phyloP scores from a whole-genome alignment of 768 basidiomycete genomes.

The Termitomyces sp. region DNA sequence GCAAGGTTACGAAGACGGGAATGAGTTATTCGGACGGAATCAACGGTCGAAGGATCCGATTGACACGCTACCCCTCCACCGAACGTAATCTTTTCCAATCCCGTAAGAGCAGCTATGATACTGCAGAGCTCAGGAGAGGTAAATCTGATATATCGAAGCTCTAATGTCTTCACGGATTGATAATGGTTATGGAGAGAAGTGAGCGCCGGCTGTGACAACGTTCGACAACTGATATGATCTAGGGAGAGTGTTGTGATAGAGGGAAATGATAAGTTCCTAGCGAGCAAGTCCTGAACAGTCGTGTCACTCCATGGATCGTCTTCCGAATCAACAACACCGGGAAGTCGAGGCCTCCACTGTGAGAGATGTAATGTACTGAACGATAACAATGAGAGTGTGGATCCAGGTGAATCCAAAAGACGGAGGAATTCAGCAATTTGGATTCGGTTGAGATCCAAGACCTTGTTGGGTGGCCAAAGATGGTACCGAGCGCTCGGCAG shows the following conservation, averaged over 20 bases:
- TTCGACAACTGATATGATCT: neutral
- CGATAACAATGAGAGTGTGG: neutral
- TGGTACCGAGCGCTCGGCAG: neutral
- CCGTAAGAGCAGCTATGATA: neutral
- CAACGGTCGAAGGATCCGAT: neutral
- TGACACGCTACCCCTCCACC: too few relatives aligned
- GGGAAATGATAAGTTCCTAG: neutral
- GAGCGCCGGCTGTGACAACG: neutral
- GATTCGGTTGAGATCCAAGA: neutral
- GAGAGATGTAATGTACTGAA: neutral
- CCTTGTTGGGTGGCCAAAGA: neutral
- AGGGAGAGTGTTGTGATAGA: neutral
- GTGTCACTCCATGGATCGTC: neutral
- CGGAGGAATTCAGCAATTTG: neutral
- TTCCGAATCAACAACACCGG: neutral
- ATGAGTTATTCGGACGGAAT: neutral
- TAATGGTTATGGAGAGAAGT: neutral
- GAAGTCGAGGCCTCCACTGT: neutral
- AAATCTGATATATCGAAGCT: neutral
- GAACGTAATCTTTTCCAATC: neutral
- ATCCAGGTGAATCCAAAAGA: neutral
- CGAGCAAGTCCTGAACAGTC: neutral
- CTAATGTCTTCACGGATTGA: neutral
- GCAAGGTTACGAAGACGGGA: neutral
- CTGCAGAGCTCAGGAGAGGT: neutral